phyloP scores from a whole-genome alignment of 2,329 filamentous ascomycete genomes.

The Metarhizium brunneum region DNA sequence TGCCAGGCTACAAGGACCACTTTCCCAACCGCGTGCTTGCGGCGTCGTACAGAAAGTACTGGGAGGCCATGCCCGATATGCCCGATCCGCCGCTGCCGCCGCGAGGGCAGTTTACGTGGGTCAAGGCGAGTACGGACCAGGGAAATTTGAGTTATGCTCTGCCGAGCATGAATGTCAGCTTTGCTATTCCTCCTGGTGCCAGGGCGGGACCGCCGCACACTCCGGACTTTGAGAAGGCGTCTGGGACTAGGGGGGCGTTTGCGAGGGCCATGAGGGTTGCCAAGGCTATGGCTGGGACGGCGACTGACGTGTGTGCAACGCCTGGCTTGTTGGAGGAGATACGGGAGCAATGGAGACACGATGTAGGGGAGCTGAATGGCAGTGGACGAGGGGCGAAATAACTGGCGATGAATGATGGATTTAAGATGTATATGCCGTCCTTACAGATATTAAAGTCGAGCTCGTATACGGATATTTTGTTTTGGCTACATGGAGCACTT shows the following conservation, averaged over 20 bases:
- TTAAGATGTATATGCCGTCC: too few species aligned
- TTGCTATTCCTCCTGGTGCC: conserved; percentile 35
- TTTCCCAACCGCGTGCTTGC: conserved; percentile 43
- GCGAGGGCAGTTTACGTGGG: conserved; percentile 17
- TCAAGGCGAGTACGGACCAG: conserved; percentile 45
- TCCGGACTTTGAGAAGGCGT: conserved; percentile 39
- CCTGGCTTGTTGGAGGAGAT: conserved; percentile 29
- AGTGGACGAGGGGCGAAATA: not conserved
- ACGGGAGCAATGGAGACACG: conserved; percentile 16
- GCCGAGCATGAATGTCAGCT: conserved; percentile 44
- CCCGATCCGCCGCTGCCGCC: conserved; percentile 24
- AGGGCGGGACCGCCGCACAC: conserved; percentile 36
- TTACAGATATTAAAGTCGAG: too few species aligned
- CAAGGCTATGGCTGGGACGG: conserved; percentile 38
- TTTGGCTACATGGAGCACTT: too few species aligned
- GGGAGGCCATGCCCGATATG: conserved; percentile 20
- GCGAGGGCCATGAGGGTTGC: conserved; percentile 30
- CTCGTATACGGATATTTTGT: too few species aligned
- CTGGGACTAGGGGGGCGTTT: conserved; percentile 38
- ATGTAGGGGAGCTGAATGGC: not conserved
- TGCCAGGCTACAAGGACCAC: conserved; percentile 42
- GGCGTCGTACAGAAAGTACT: conserved; percentile 33
- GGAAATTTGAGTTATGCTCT: conserved; percentile 49
- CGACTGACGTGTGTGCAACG: conserved; percentile 34
- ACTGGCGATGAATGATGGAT: too few species aligned